These are phyloP conservation scores for Pontederia crassipes DNA, from an alignment of 176 grass and related monocot genomes.

Conservation along the genomic window DNA sequence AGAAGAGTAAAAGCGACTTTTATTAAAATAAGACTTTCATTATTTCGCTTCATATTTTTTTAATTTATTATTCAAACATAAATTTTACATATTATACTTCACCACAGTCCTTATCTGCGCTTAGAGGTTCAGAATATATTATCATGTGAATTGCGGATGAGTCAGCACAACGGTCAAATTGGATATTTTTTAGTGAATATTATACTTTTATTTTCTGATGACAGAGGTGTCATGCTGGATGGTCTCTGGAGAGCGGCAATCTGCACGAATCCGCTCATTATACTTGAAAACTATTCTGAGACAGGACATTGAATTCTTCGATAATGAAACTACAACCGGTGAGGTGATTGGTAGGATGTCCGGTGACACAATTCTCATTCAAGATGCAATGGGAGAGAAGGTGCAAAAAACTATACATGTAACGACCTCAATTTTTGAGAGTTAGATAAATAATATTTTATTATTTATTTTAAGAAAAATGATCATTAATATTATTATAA, in stretches of 20 bases:
- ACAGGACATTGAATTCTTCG: conserved; percentile 64
- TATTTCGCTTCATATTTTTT: too few species aligned
- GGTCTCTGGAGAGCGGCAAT: conserved; percentile 61
- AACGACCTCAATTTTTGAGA: too few species aligned
- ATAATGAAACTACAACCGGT: conserved; percentile 57
- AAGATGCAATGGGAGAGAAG: conserved; percentile 80
- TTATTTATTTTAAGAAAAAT: too few species aligned
- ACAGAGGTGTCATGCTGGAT: conserved; percentile 75
- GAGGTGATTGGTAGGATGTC: conserved; percentile 72
- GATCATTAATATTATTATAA: too few species aligned
- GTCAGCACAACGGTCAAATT: background rate
- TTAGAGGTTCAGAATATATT: too few species aligned
- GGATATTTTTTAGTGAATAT: background rate
- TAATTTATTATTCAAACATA: too few species aligned
- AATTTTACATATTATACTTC: too few species aligned
- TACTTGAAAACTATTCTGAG: conserved; percentile 67
- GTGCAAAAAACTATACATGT: conserved; percentile 8
- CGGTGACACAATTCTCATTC: conserved; percentile 63
- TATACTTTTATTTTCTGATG: conserved; percentile 2
- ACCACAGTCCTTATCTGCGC: too few species aligned
- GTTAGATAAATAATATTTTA: too few species aligned
- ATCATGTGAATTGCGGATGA: background rate
- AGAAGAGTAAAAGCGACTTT: too few species aligned
- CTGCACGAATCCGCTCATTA: conserved; percentile 49
- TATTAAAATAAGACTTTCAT: too few species aligned